A percentile compares a stretch with the other conserved stretches of the same genome.
phyloP scores from a whole-genome alignment of 345 rosid genomes.

The Salix suchowensis region DNA sequence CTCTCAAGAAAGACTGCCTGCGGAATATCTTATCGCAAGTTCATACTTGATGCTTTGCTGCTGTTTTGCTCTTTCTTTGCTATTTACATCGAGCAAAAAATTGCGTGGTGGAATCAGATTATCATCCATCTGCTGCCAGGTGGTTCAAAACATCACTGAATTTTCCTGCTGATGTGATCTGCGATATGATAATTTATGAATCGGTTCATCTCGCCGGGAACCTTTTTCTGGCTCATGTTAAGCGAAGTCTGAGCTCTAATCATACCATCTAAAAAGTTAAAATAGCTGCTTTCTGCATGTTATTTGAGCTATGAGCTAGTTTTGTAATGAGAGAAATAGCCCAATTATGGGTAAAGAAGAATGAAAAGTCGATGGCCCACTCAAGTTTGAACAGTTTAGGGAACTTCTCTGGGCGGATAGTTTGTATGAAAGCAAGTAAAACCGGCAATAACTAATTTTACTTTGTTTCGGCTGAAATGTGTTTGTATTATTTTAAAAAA shows the following conservation, averaged over 20 bases:
- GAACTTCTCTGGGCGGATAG: too few species aligned
- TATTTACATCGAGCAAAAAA: neutral
- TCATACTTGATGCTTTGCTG: neutral
- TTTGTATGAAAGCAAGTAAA: too few species aligned
- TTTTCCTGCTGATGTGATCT: neutral
- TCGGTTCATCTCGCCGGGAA: neutral
- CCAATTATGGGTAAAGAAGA: neutral
- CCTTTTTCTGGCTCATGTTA: neutral
- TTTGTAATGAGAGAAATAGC: neutral
- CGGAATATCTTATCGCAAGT: neutral
- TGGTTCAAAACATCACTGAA: neutral
- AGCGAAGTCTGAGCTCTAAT: neutral
- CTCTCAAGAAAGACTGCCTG: neutral
- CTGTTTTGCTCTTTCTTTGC: neutral
- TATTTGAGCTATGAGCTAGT: neutral
- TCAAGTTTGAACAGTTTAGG: neutral
- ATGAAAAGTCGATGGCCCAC: neutral
- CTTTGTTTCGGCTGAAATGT: too few species aligned
- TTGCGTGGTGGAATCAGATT: neutral
- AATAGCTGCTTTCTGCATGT: too few species aligned
- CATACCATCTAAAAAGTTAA: neutral
- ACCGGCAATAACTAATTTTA: too few species aligned
- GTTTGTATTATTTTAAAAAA: too few species aligned
- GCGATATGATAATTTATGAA: neutral
- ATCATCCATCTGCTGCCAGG: neutral